Evolutionary conservation across 192 early-diverging fungal genomes (phyloP).

Genomic region (Oehlia diaphana): DNA sequence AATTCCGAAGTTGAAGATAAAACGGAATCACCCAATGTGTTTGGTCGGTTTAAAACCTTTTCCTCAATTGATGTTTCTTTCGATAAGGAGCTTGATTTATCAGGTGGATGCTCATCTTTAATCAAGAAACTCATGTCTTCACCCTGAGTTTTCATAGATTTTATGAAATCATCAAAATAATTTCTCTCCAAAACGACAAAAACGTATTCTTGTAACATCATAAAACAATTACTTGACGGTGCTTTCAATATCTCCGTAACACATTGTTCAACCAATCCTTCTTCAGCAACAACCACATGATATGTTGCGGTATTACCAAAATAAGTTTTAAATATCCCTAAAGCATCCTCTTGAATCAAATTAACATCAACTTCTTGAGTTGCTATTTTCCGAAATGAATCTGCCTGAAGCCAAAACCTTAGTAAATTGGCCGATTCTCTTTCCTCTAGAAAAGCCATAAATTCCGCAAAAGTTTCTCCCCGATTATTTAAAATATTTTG

Average conservation of each 20-base stretch:
- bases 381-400: constrained; percentile 20
- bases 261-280: constrained; percentile 6
- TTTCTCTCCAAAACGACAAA: constrained; percentile 5
- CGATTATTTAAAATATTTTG: background rate
- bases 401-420: constrained; percentile 23
- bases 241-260: background rate
- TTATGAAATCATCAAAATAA: constrained; percentile 23
- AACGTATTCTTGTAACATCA: constrained; percentile 1
- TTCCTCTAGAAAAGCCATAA: constrained; percentile 29
- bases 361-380: background rate
- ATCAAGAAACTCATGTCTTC: constrained; percentile 22
- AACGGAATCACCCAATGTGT: background rate
- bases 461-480: constrained; percentile 6
- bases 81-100: background rate
- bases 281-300: background rate
- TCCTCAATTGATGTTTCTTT: no score
- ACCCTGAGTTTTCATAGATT: constrained; percentile 14
- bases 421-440: constrained; percentile 2
- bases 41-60: background rate
- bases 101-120: background rate
- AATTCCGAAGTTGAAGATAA: background rate
- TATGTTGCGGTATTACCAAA: constrained; percentile 15
- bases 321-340: constrained; percentile 22
- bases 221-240: constrained; percentile 9
- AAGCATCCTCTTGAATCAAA: constrained; percentile 16